Conservation (phyloP, 805 yeast genomes). For the Lipomyces starkeyi region DNA sequence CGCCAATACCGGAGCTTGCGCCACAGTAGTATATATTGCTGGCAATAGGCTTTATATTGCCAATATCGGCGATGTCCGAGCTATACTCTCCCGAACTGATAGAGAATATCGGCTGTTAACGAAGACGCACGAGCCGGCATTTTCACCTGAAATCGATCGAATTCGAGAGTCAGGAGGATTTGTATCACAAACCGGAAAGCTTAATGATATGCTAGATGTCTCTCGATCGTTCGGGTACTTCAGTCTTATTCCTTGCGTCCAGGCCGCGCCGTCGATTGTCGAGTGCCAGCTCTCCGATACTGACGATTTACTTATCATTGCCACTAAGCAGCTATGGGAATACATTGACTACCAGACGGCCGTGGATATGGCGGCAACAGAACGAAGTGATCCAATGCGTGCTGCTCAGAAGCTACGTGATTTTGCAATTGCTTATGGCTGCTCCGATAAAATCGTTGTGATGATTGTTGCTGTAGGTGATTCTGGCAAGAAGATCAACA, state of each 20-base stretch:
- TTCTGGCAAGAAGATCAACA: slow-evolving; percentile 17
- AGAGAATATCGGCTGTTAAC: slow-evolving; percentile 81
- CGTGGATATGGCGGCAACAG: slow-evolving; percentile 86
- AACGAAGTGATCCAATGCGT: slow-evolving; percentile 78
- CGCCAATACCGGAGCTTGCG: slow-evolving; percentile 80
- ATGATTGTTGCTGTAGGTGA: slow-evolving; percentile 69
- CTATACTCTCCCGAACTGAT: slow-evolving; percentile 74
- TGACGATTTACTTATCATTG: slow-evolving; percentile 87
- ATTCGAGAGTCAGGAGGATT: slow-evolving; percentile 91
- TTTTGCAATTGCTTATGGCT: slow-evolving; percentile 92
- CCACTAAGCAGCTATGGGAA: slow-evolving; percentile 86
- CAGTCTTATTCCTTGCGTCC: slow-evolving; percentile 83
- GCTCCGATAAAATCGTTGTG: slow-evolving; percentile 76
- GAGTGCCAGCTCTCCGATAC: slow-evolving; percentile 63
- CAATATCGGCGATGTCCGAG: slow-evolving; percentile 89
- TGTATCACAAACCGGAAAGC: slow-evolving; percentile 80
- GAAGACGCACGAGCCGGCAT: slow-evolving; percentile 82
- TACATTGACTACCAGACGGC: slow-evolving; percentile 80
- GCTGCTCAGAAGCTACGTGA: slow-evolving; percentile 95
- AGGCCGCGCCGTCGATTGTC: slow-evolving; percentile 82
- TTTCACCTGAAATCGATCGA: slow-evolving; percentile 73
- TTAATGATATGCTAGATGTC: slow-evolving; percentile 81
- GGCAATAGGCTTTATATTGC: slow-evolving; percentile 77
- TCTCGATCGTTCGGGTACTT: slow-evolving; percentile 93
- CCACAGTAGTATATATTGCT: slow-evolving; percentile 77